These are phyloP conservation scores for Leucocoprinus birnbaumii DNA, from an alignment of 768 basidiomycete species.

Conservation along the genomic window DNA sequence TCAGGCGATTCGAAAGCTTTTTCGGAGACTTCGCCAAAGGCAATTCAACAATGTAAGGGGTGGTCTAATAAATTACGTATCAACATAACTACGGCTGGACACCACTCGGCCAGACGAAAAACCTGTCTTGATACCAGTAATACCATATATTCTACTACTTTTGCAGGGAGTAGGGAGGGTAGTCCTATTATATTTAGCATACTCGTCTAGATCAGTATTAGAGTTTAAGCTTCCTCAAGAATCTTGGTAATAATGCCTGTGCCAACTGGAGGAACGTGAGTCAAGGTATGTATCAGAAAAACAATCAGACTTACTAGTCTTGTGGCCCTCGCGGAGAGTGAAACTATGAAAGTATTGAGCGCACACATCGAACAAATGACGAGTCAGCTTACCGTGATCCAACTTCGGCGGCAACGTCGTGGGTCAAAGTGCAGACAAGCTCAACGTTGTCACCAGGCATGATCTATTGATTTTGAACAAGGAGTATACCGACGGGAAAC, in stretches of 20 bases:
- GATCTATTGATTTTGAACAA: constrained; percentile 46
- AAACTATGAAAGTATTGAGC: constrained; percentile 40
- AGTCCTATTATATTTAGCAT: neutral
- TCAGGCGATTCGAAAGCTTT: too few species aligned
- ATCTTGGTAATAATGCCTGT: constrained; percentile 94
- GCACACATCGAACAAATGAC: neutral
- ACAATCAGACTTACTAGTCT: constrained; percentile 64
- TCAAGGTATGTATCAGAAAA: constrained; percentile 7
- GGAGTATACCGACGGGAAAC: neutral
- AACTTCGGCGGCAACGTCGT: constrained; percentile 86
- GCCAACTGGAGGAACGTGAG: constrained; percentile 61
- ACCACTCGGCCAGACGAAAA: too few species aligned
- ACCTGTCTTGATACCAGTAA: too few species aligned
- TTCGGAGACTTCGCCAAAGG: too few species aligned
- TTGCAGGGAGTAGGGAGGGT: constrained; percentile 7
- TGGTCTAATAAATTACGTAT: constrained; percentile 17
- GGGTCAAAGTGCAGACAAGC: constrained; percentile 78
- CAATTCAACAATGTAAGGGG: neutral
- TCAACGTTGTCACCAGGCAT: constrained; percentile 99
- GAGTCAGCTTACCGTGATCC: constrained; percentile 61
- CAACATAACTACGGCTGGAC: neutral
- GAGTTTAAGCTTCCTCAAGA: constrained; percentile 32
- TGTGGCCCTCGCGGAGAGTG: constrained; percentile 93
- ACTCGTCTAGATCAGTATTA: neutral
- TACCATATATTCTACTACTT: constrained; percentile 1